These are phyloP conservation scores for Phlyctochytrium bullatum DNA, from an alignment of 192 early-diverging fungal genomes.

Conservation along the genomic window DNA sequence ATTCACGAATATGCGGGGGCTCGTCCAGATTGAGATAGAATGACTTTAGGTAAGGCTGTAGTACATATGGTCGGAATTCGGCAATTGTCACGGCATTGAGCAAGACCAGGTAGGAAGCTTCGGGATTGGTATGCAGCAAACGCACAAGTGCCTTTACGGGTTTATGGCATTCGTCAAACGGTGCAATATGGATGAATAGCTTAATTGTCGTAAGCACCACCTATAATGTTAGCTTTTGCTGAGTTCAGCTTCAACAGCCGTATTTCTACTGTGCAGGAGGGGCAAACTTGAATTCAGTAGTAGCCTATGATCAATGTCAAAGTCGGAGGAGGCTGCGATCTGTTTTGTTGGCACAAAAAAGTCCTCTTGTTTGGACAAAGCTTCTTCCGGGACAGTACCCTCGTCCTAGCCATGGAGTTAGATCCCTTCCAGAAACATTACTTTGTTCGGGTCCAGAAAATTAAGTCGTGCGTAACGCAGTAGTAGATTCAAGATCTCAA, in stretches of 20 bases:
- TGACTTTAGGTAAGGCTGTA: slow-evolving; percentile 68
- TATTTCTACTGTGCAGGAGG: slow-evolving; percentile 77
- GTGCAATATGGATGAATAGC: slow-evolving; percentile 31
- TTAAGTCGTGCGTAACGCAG: slow-evolving; percentile 68
- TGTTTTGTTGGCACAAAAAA: neutral
- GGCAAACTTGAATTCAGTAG: slow-evolving; percentile 66
- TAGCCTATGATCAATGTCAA: slow-evolving; percentile 82
- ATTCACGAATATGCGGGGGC: slow-evolving; percentile 69
- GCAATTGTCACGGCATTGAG: slow-evolving; percentile 77
- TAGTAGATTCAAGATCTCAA: slow-evolving; percentile 77
- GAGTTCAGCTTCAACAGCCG: slow-evolving; percentile 49
- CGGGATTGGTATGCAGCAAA: slow-evolving; percentile 62
- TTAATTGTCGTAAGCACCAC: slow-evolving; percentile 35
- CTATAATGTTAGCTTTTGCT: slow-evolving; percentile 8
- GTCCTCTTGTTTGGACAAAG: too few species aligned
- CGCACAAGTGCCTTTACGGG: slow-evolving; percentile 66
- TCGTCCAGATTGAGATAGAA: slow-evolving; percentile 83
- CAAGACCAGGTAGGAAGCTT: slow-evolving; percentile 75
- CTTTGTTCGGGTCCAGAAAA: slow-evolving; percentile 57
- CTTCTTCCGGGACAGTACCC: too few species aligned
- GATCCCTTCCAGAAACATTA: too few species aligned
- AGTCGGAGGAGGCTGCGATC: slow-evolving; percentile 4
- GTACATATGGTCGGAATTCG: slow-evolving; percentile 61
- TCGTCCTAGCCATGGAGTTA: too few species aligned
- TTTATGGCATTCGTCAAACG: slow-evolving; percentile 6